phyloP scores from a whole-genome alignment of 805 yeast species.

The Wickerhamomyces ciferrii region DNA sequence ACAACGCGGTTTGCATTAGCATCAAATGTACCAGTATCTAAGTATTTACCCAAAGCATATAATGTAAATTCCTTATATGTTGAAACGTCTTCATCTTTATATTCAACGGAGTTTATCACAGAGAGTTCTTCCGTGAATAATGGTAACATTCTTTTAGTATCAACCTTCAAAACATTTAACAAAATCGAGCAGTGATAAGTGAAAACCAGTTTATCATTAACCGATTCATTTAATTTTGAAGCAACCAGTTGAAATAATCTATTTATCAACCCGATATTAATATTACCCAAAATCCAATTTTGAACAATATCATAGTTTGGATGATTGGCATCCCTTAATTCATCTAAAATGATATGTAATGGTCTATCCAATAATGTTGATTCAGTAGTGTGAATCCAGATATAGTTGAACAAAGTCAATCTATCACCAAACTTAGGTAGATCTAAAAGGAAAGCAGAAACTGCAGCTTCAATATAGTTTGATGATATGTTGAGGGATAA shows the following conservation, averaged over 20 bases:
- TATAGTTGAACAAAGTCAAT: conserved; percentile 49
- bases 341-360: conserved; percentile 63
- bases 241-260: conserved; percentile 56
- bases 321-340: conserved; percentile 37
- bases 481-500: conserved; percentile 49
- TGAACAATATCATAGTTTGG: conserved; percentile 37
- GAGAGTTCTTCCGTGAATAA: conserved; percentile 54
- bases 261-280: conserved; percentile 50
- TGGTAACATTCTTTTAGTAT: conserved; percentile 36
- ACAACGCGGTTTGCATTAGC: conserved; percentile 36
- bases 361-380: conserved; percentile 49
- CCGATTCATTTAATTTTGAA: conserved; percentile 41
- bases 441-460: conserved; percentile 49
- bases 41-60: conserved; percentile 39
- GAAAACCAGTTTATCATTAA: conserved; percentile 61
- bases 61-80: conserved; percentile 57
- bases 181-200: conserved; percentile 56
- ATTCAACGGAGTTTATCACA: conserved; percentile 43
- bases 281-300: conserved; percentile 42
- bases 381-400: conserved; percentile 76
- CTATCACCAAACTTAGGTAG: conserved; percentile 32
- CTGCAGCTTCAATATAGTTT: conserved; percentile 66
- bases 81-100: conserved; percentile 41
- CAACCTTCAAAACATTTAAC: conserved; percentile 43
- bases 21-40: conserved; percentile 28